These are phyloP conservation scores for Ceratobasidium papillatum DNA, from an alignment of 1,284 basidiomycete genomes.

Conservation along the genomic window DNA sequence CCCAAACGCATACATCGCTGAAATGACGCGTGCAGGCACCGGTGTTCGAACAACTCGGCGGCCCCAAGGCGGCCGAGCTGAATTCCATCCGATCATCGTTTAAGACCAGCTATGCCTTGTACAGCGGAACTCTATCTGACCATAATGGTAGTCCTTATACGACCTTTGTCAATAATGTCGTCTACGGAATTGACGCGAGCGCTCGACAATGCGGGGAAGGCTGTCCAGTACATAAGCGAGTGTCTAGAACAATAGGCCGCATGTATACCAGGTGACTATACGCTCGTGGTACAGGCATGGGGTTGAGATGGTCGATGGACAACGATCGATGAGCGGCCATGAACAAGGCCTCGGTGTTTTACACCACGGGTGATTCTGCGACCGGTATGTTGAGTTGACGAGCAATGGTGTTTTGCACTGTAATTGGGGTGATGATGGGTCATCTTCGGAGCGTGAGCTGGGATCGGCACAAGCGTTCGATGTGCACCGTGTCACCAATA, in stretches of 20 bases:
- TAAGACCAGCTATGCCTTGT: neutral
- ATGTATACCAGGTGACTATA: neutral
- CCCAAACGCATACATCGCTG: constrained; percentile 10
- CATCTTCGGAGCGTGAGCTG: constrained; percentile 7
- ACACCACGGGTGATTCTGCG: constrained; percentile 9
- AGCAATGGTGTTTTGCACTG: neutral
- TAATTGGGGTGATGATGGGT: neutral
- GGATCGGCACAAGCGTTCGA: neutral
- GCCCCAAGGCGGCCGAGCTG: neutral
- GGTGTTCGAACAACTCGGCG: neutral
- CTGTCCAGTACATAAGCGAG: neutral
- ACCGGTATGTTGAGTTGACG: constrained; percentile 16
- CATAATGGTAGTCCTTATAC: neutral
- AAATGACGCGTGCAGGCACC: constrained; percentile 8
- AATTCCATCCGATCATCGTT: no score
- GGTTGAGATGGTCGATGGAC: neutral
- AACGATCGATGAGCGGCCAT: neutral
- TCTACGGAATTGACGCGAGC: neutral
- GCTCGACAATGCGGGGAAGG: neutral
- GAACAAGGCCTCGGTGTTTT: neutral
- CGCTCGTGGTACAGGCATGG: neutral
- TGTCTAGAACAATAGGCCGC: neutral
- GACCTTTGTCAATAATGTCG: neutral
- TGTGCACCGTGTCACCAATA: neutral
- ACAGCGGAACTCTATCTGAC: neutral